phyloP scores from a whole-genome alignment of 2,329 filamentous ascomycete species.

The Berkeleyomyces rouxiae region DNA sequence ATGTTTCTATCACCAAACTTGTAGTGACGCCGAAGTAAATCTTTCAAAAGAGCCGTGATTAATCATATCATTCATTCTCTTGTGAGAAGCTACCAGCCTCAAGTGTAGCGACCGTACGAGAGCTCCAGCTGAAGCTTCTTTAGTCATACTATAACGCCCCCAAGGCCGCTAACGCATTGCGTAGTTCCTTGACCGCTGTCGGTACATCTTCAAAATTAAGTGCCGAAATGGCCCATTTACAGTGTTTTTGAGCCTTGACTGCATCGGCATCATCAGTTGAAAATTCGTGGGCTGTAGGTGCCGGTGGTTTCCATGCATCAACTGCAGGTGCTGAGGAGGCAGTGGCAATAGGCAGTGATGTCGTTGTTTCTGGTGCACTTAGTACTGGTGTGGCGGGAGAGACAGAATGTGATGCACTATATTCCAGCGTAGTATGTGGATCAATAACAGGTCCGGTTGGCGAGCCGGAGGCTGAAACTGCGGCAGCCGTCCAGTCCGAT shows the following conservation, averaged over 20 bases:
- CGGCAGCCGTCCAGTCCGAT: conserved; percentile 3
- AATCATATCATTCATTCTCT: background rate
- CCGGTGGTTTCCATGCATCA: background rate
- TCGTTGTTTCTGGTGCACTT: conserved; percentile 15
- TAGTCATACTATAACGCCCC: conserved; percentile 41
- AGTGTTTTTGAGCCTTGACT: conserved; percentile 77
- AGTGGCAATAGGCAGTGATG: conserved; percentile 11
- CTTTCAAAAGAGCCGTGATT: background rate
- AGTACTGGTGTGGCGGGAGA: conserved; percentile 11
- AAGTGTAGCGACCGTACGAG: no score
- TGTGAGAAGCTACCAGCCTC: background rate
- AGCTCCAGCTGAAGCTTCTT: conserved; percentile 49
- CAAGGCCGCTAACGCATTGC: conserved; percentile 52
- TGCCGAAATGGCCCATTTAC: conserved; percentile 90
- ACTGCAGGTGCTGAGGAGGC: background rate
- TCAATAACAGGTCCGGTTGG: background rate
- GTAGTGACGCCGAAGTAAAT: background rate
- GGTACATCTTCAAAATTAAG: conserved; percentile 90
- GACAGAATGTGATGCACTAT: background rate
- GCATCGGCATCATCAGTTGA: conserved; percentile 38
- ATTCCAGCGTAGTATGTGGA: background rate
- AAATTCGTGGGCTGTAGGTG: background rate
- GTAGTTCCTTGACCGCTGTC: conserved; percentile 75
- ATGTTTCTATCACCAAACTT: background rate
- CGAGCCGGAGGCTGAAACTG: conserved; percentile 7